Base-by-base conservation (phyloP, 208 protist genomes). In the Leishmania guyanensis region DNA sequence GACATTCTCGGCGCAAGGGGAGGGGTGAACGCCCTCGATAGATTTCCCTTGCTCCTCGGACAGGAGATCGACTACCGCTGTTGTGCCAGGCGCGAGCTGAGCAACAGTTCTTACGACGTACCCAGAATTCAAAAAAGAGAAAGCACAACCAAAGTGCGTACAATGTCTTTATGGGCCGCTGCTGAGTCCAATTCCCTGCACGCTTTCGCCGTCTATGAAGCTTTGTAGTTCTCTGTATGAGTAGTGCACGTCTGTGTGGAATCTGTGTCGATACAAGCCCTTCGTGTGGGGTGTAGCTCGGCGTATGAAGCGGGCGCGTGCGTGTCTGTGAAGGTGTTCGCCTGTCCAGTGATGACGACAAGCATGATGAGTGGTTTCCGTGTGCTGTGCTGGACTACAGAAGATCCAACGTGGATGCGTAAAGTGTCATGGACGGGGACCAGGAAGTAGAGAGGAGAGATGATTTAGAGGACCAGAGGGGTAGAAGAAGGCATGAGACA, bases 321-420 rank as follows among this genome's bases (percentile, higher is more conserved):
- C 36, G 48, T 83, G 73, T 83, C 39, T 75, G 53, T 75, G 60
- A 82, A 56, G 39, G 69, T 64, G 76, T 53, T 60, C 14, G 8
- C 5, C 72, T 33, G 73, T 53, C 48, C 54, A 56, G 68, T 70
- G 48, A 17, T 29, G 5, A 33, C 48, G 33, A 26, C 71, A 69
- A 26, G 46, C 39, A 73, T 53, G 20, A 73, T 36, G n/a, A 17
- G n/a, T 6, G 46, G 17, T 53, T 8, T n/a, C 69, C 54, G 46
- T 53, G 9, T 6, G 12, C 46, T 1, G 46, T n/a, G 43, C 43
- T 46, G 43, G 43, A 46, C 43, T 20, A 73, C 22, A 51, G 10
- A 9, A 14, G 8, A 8, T 8, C 46, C 22, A 73, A 48, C 20
- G 8, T 36, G 46, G 8, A 46, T 26, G 33, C 22, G 5, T 16